phyloP scores from a whole-genome alignment of 73 alveolate species.

The Vitrella brassicaformis region DNA sequence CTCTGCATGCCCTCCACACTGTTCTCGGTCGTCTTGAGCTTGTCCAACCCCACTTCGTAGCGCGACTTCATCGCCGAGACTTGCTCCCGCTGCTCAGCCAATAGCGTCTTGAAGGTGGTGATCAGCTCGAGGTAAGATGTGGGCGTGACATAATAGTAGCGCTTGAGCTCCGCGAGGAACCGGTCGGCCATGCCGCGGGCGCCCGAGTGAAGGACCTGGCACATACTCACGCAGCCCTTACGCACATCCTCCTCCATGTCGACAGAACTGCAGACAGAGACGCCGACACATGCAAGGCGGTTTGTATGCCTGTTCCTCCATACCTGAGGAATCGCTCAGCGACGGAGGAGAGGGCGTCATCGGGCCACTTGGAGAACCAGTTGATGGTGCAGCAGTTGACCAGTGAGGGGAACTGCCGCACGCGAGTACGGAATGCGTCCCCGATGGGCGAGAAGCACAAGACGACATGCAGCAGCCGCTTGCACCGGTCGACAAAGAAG shows the following conservation, averaged over 20 bases:
- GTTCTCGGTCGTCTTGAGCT: constrained; percentile 84
- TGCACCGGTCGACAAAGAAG: constrained; percentile 83
- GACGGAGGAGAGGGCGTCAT: constrained; percentile 92
- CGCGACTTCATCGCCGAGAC: constrained; percentile 72
- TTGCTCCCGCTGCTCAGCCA: constrained; percentile 77
- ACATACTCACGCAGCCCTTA: constrained; percentile 65
- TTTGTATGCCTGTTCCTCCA: constrained; percentile 1
- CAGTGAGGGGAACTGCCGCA: constrained; percentile 94
- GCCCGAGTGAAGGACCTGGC: constrained; percentile 76
- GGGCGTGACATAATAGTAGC: constrained; percentile 97
- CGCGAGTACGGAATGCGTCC: constrained; percentile 85
- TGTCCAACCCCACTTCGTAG: constrained; percentile 61
- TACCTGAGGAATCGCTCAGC: constrained; percentile 78
- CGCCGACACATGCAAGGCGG: neutral
- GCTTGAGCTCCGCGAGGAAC: constrained; percentile 74
- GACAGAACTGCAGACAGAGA: constrained; percentile 13
- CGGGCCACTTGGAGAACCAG: constrained; percentile 99
- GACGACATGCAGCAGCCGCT: constrained; percentile 85
- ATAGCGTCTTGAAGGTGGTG: constrained; percentile 81
- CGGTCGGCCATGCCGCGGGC: constrained; percentile 75
- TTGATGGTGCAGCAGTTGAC: constrained; percentile 98
- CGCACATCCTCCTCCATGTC: constrained; percentile 70
- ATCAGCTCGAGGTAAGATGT: constrained; percentile 96
- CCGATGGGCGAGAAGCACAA: constrained; percentile 98
- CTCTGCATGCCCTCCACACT: constrained; percentile 88